phyloP scores from a whole-genome alignment of 345 rosid genomes.

The Pseudoturritis turrita region DNA sequence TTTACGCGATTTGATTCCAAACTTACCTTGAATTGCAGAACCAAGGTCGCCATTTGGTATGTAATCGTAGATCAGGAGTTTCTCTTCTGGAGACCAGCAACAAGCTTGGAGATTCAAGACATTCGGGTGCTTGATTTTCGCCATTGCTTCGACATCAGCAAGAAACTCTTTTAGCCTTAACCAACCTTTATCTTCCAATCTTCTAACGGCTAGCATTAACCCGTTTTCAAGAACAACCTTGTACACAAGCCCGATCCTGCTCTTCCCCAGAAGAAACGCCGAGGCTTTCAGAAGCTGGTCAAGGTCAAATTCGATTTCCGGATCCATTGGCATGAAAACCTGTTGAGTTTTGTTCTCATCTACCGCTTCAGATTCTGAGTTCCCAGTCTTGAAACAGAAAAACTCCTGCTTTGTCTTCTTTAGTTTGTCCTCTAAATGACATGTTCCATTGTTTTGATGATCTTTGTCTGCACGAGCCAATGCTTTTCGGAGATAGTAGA shows the following conservation, averaged over 20 bases:
- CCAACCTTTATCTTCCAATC: constrained; percentile 70
- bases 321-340: constrained; percentile 60
- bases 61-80: constrained; percentile 77
- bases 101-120: constrained; percentile 77
- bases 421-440: constrained; percentile 38
- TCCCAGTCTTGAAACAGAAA: constrained; percentile 52
- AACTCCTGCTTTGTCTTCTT: constrained; percentile 40
- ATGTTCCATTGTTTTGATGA: constrained; percentile 26
- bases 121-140: constrained; percentile 78
- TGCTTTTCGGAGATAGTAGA: constrained; percentile 41
- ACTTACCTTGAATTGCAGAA: constrained; percentile 73
- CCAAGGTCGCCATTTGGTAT: constrained; percentile 71
- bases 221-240: constrained; percentile 82
- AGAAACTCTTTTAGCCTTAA: constrained; percentile 81
- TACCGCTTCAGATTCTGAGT: constrained; percentile 26
- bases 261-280: constrained; percentile 90
- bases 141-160: constrained; percentile 79
- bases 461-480: constrained; percentile 14
- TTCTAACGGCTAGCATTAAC: constrained; percentile 59
- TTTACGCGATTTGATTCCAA: not conserved
- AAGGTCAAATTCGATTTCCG: constrained; percentile 55
- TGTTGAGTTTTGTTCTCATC: constrained; percentile 57
- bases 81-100: constrained; percentile 89
- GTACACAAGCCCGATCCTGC: constrained; percentile 74
- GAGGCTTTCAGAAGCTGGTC: constrained; percentile 87